A percentile compares a stretch with the other conserved stretches of the same genome.
phyloP scores from a whole-genome alignment of 208 protist genomes.

The Crithidia sp. region DNA sequence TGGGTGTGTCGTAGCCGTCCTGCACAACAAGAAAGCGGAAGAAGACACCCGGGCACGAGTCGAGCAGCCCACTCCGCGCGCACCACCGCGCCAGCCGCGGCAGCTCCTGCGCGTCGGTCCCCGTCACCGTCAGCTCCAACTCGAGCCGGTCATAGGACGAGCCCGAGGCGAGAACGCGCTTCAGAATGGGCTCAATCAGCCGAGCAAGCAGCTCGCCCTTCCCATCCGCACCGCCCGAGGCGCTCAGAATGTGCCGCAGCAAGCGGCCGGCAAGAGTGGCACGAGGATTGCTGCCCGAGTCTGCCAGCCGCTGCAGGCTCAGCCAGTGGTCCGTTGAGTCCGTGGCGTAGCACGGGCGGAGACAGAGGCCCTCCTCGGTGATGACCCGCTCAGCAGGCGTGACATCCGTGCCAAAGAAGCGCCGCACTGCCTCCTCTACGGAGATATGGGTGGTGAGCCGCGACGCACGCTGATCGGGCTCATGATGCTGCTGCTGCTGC shows the following conservation, averaged over 20 bases:
- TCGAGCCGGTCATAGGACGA: slow-evolving; percentile 48
- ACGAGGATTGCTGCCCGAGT: slow-evolving; percentile 23
- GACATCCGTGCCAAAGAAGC: slow-evolving; percentile 39
- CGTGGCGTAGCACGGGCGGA: slow-evolving; percentile 55
- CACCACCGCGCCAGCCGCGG: slow-evolving; percentile 72
- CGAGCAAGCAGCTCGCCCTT: slow-evolving; percentile 53
- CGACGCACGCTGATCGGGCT: not conserved
- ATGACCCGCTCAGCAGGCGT: slow-evolving; percentile 19
- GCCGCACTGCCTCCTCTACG: slow-evolving; percentile 35
- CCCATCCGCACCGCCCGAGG: slow-evolving; percentile 39
- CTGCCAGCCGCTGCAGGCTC: slow-evolving; percentile 25
- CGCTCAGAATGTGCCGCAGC: slow-evolving; percentile 56
- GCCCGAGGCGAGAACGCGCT: slow-evolving; percentile 30
- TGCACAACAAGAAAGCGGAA: slow-evolving; percentile 64
- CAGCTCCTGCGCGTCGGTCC: slow-evolving; percentile 50
- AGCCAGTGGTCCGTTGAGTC: slow-evolving; percentile 34
- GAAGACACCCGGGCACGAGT: slow-evolving; percentile 29
- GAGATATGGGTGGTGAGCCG: slow-evolving; percentile 11
- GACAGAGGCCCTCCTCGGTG: slow-evolving; percentile 58
- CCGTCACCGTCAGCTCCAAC: slow-evolving; percentile 76
- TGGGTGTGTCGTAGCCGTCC: slow-evolving; percentile 49
- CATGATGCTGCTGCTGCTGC: not conserved
- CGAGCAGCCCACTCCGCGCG: slow-evolving; percentile 51
- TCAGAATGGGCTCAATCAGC: slow-evolving; percentile 55
- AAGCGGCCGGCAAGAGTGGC: slow-evolving; percentile 33